Base-by-base conservation (phyloP, 129 eudicot species). In the Pittosporum tobira region DNA sequence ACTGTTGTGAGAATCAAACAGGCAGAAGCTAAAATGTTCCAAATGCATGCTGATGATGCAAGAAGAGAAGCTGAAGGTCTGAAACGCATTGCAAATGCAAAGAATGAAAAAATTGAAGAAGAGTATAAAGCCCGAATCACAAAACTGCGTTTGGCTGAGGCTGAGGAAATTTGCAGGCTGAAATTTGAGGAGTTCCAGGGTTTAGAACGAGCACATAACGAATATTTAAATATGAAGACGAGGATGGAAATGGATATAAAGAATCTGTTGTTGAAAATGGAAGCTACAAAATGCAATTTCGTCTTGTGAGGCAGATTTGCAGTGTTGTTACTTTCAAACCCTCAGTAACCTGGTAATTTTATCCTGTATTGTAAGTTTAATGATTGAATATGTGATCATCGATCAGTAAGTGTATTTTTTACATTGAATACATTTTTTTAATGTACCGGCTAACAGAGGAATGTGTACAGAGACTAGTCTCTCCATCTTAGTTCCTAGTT, bases 21-120 rank as follows among this genome's bases (percentile, higher is more conserved):
- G 38, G 99, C 99, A 9, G 99, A 93, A 64, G 90, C 96, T 18
- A 72, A 87, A 51, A 81, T 93, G 96, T 93, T 93, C 49, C 94
- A 87, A 68, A 55, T 66, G 37, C 99, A 94, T 7, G 96, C 99
- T 14, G 96, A 93, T 30, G 96, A 87, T 67, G 99, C 99, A 59
- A 82, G 91, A 67, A 77, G 81, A 58, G 99, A 93, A 68, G 95
- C 96, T 5, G 99, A 87, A 64, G 96, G 94, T 25, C 68, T 93
- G 51, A 78, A 79, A 57, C 83, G 85, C 20, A 87, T 93, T 42
- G 81, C 91, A 6, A 65, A 72, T 0, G 76, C 85, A 2, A 93
- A 93, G 67, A 84, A 73, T 52, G 88, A 87, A 65, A 87, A 87
- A 57, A 61, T 84, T 2, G 96, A 93, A 6, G 94, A 93, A 50